These are phyloP conservation scores for Tillandsia fasciculata DNA, from an alignment of 176 grass and related monocot species.

Conservation along the genomic window DNA sequence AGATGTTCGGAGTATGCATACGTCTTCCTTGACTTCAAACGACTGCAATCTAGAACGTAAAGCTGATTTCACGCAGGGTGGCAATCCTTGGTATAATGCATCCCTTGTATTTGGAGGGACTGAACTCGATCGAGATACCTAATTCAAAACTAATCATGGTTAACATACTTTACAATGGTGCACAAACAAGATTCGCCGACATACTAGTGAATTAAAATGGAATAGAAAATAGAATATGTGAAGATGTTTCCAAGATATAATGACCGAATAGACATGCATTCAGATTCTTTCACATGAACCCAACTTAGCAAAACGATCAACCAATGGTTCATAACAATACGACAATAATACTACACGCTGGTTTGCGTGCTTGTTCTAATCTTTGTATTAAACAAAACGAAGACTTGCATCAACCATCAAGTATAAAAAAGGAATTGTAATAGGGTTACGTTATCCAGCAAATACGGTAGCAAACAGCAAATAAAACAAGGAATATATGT, in stretches of 20 bases:
- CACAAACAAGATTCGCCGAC: no score
- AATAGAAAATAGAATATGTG: no score
- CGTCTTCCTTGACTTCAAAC: conserved; percentile 85
- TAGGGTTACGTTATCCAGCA: no score
- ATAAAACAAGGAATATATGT: conserved; percentile 17
- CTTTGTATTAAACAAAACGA: no score
- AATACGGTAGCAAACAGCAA: background rate
- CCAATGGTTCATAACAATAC: no score
- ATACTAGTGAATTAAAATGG: no score
- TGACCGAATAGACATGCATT: background rate
- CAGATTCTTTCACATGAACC: conserved; percentile 1
- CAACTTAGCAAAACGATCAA: no score
- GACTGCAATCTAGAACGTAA: conserved; percentile 52
- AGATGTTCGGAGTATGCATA: conserved; percentile 21
- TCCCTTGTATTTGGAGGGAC: conserved; percentile 60
- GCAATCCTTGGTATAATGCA: conserved; percentile 76
- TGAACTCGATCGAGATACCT: conserved; percentile 71
- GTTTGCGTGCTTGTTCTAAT: no score
- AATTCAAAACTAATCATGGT: conserved; percentile 20
- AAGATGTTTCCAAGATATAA: no score
- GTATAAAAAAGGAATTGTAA: no score
- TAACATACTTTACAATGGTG: conserved; percentile 3
- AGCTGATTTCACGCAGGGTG: conserved; percentile 63
- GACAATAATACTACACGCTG: no score
- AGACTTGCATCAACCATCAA: no score